phyloP scores from a whole-genome alignment of 257 asterid genomes.

The Dorcoceras hygrometricum region DNA sequence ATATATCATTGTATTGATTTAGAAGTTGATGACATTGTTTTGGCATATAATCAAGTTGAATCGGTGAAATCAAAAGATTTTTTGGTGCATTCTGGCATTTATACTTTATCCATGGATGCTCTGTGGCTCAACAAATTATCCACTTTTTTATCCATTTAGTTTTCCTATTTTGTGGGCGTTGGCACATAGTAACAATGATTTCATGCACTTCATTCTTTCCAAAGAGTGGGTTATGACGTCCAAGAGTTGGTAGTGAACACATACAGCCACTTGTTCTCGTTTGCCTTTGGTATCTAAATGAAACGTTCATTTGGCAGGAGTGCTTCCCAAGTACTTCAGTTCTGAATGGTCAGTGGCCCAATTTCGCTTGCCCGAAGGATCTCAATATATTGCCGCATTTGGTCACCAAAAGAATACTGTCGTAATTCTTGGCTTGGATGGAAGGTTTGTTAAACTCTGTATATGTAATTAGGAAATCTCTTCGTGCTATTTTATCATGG shows the following conservation, averaged over 20 bases:
- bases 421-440: constrained; percentile 89
- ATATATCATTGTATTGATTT: neutral
- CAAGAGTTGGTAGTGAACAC: neutral
- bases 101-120: neutral
- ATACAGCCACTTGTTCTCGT: constrained; percentile 4
- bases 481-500: neutral
- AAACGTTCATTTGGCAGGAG: constrained; percentile 45
- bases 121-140: neutral
- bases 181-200: constrained; percentile 1
- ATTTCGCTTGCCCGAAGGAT: constrained; percentile 84
- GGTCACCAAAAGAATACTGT: constrained; percentile 88
- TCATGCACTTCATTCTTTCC: neutral
- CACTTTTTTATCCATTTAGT: constrained; percentile 9
- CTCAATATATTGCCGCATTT: constrained; percentile 71
- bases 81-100: neutral
- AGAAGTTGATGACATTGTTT: constrained; percentile 3
- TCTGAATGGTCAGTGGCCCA: constrained; percentile 98
- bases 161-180: constrained; percentile 7
- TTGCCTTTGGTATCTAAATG: constrained; percentile 11
- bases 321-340: constrained; percentile 89
- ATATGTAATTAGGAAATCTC: neutral
- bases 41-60: constrained; percentile 4
- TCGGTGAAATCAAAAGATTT: neutral
- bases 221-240: neutral
- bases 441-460: constrained; percentile 50